A percentile compares a stretch with the other conserved stretches of the same genome.
phyloP scores from a whole-genome alignment of 2,329 filamentous ascomycete species.

The Penicillium crustosum region DNA sequence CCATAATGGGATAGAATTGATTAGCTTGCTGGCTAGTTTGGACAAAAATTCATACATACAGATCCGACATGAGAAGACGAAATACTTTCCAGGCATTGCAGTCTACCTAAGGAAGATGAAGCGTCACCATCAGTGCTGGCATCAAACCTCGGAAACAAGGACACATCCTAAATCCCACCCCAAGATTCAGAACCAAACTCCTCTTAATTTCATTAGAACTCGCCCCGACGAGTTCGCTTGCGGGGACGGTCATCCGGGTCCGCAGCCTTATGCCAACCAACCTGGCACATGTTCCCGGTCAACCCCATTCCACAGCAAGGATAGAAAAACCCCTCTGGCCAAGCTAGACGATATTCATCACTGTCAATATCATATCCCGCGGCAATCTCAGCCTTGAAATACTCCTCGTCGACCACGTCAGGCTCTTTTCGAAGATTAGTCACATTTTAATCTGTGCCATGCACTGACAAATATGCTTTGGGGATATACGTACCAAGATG shows the following conservation, averaged over 20 bases:
- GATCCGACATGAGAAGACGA: background rate
- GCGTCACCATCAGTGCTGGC: no score
- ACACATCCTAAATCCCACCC: background rate
- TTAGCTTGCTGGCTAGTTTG: background rate
- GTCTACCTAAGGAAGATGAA: no score
- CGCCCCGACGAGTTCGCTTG: background rate
- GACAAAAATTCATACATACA: background rate
- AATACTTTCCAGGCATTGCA: background rate
- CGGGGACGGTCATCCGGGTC: background rate
- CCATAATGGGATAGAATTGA: no score
- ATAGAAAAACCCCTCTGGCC: background rate
- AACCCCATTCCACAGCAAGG: background rate
- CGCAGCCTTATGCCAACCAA: background rate
- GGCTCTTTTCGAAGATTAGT: background rate
- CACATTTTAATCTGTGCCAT: no score
- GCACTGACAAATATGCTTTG: background rate
- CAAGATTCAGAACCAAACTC: background rate
- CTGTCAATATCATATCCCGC: background rate
- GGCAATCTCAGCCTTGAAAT: background rate
- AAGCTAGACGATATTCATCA: background rate
- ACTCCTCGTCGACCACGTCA: background rate
- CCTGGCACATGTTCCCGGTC: background rate
- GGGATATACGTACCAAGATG: background rate
- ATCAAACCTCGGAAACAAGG: background rate
- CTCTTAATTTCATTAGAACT: background rate